A percentile compares a stretch with the other conserved stretches of the same genome.
phyloP scores from a whole-genome alignment of 2,329 filamentous ascomycete genomes.

The Zymoseptoria brevis region DNA sequence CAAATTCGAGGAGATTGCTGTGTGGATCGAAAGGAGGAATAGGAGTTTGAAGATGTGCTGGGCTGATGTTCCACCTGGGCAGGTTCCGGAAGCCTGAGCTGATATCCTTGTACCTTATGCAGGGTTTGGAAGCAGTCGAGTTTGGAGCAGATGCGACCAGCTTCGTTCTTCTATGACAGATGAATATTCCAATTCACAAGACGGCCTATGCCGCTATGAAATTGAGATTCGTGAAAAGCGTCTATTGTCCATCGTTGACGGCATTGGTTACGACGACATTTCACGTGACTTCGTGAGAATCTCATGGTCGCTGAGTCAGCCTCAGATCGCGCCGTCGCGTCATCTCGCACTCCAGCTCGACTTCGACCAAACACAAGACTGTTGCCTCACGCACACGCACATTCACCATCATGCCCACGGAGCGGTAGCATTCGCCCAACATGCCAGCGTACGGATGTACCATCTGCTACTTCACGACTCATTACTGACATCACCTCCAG shows the following conservation, averaged over 20 bases:
- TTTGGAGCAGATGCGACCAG: not conserved
- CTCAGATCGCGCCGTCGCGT: constrained; percentile 1
- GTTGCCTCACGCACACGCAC: not conserved
- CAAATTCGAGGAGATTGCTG: not conserved
- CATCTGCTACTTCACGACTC: not conserved
- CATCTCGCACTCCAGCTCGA: constrained; percentile 7
- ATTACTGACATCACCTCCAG: constrained; percentile 16
- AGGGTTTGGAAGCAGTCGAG: not conserved
- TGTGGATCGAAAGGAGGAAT: not conserved
- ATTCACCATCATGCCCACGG: constrained; percentile 1
- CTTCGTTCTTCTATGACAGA: not conserved
- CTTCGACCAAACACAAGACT: constrained; percentile 3
- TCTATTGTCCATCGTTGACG: not conserved
- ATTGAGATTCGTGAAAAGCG: not conserved
- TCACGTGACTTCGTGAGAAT: not conserved
- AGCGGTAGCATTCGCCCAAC: constrained; percentile 7
- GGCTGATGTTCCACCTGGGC: not conserved
- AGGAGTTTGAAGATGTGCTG: not conserved
- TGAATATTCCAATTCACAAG: not conserved
- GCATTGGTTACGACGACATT: not conserved
- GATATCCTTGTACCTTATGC: not conserved
- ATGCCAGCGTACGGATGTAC: constrained; percentile 25
- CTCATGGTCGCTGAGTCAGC: not conserved
- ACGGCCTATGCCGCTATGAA: not conserved
- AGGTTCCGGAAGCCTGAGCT: not conserved